Evolutionary conservation across 129 eudicot species (phyloP).

Genomic region (Centella asiatica): DNA sequence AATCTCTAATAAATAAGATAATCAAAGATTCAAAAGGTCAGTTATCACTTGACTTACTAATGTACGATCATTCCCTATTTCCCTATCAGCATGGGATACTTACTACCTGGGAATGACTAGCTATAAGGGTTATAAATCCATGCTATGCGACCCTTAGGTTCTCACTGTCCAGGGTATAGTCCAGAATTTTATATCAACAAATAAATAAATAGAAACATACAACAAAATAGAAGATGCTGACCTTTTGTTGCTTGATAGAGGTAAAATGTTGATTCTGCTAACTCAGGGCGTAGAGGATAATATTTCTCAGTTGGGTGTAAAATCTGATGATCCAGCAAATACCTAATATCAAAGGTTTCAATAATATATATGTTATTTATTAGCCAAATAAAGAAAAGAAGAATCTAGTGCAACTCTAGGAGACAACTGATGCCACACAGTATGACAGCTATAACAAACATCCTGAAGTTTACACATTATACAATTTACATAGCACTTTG

Average conservation of each 20-base stretch:
- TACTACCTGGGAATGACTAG: no score
- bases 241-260: constrained; percentile 98
- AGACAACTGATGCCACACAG: neutral
- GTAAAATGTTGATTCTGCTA: constrained; percentile 94
- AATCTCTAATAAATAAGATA: no score
- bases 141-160: neutral
- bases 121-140: no score
- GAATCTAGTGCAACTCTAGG: constrained; percentile 1
- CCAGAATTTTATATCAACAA: neutral
- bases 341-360: constrained; percentile 30
- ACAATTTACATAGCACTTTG: neutral
- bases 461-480: neutral
- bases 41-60: no score
- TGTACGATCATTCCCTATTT: no score
- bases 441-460: neutral
- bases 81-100: no score
- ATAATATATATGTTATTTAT: neutral
- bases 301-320: constrained; percentile 95
- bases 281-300: constrained; percentile 94
- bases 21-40: no score
- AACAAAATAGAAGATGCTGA: constrained; percentile 7
- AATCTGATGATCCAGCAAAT: constrained; percentile 81
- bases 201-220: neutral
- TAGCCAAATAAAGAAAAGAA: neutral
- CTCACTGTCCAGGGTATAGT: neutral